Evolutionary conservation across 1,139 yeast species (phyloP), one percentile per base, ranked within the genome.

Genomic region (Yarrowia galli): DNA sequence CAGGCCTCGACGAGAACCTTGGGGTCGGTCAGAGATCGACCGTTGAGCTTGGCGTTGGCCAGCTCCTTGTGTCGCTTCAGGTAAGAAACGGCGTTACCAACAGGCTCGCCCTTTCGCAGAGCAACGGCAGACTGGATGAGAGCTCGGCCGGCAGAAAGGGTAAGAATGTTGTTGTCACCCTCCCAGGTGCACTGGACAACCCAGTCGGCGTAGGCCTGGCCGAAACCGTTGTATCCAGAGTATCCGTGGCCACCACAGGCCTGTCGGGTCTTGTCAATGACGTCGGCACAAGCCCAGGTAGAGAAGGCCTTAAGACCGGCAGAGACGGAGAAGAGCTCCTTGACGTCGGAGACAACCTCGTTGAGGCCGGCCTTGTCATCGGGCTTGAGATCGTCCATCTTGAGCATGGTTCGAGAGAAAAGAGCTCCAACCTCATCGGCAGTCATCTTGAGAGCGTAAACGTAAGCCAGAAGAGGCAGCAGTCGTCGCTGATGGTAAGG

Each of bases 201-300:
- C 92, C 97, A 93, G 78, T 92, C 98, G 71, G 86, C 85, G 79
- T 86, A 91, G 40, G 93, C 95, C 76, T 89, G 91, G 68, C 97
- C 97, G 76, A 92, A 91, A 3, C 95, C 97, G 72, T 91, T 87
- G 81, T 92, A 92, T 22, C 93, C 86, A 32, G 96, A 91, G 79
- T 92, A 92, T 58, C 98, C 98, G 76, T 92, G 97, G 66, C 98
- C 98, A 79, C 98, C 98, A 80, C 97, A 92, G n/a, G 97, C 85
- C 81, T 92, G 98, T 80, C 98, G 87, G 71, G 92, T 85, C 80
- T 92, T 92, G 76, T 91, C 97, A 75, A 92, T 92, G 73, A 89
- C 82, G 69, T 85, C 85, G 66, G 92, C 87, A 56, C 91, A 86
- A 65, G 88, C 83, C 98, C 98, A 92, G 49, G 98, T 92, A 73